Percentiles rank a stretch among this genome's conserved stretches.
phyloP scores from a whole-genome alignment of 257 asterid species.

The Solanum pennellii region DNA sequence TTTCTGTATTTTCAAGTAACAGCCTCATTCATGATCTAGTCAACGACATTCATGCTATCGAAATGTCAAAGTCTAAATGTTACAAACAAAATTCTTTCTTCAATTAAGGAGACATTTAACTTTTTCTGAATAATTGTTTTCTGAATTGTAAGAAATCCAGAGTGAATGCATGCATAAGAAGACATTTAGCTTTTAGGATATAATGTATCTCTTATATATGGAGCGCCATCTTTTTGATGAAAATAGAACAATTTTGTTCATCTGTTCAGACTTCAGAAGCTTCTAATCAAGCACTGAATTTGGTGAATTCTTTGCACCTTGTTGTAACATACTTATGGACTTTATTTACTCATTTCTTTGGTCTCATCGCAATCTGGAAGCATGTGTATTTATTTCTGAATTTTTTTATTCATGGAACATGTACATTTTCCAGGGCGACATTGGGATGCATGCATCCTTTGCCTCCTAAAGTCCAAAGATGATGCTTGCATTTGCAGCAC shows the following conservation, averaged over 20 bases:
- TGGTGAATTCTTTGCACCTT: background rate
- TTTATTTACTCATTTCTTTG: background rate
- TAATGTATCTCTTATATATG: background rate
- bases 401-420: background rate
- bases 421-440: conserved; percentile 16
- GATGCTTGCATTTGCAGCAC: conserved; percentile 7
- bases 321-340: background rate
- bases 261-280: background rate
- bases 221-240: background rate
- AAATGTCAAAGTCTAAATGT: background rate
- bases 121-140: background rate
- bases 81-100: background rate
- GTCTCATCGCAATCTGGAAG: background rate
- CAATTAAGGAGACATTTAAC: background rate
- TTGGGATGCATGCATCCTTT: conserved; percentile 13
- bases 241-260: background rate
- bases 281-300: background rate
- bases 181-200: background rate
- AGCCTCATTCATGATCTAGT: background rate
- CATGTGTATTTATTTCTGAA: conserved; percentile 1
- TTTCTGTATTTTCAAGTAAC: background rate
- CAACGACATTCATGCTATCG: background rate
- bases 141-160: background rate
- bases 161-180: background rate
- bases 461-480: conserved; percentile 18